Conservation (phyloP, 1,139 yeast genomes). For the Candida gigantensis region DNA sequence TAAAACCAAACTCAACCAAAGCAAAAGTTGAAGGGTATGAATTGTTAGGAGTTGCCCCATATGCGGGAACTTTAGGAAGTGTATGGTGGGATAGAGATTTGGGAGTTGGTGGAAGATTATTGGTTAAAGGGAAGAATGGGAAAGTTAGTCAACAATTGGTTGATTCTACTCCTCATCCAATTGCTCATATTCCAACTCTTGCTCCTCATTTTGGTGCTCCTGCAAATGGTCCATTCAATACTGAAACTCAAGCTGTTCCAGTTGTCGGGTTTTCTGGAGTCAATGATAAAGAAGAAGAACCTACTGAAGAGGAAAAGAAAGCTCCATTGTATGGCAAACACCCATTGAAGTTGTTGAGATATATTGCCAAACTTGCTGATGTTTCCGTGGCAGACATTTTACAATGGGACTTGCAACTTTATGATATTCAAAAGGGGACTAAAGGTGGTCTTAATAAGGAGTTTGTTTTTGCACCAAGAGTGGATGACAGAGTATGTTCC, state of each 20-base stretch:
- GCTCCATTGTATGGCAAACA: slow-evolving; percentile 43
- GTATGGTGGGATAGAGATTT: slow-evolving; percentile 49
- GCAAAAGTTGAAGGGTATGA: slow-evolving; percentile 40
- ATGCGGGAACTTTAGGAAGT: slow-evolving; percentile 39
- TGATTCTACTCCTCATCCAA: slow-evolving; percentile 39
- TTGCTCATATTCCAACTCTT: slow-evolving; percentile 44
- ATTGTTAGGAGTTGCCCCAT: slow-evolving; percentile 45
- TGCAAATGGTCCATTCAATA: slow-evolving; percentile 34
- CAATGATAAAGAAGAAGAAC: slow-evolving; percentile 19
- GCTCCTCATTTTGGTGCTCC: slow-evolving; percentile 44
- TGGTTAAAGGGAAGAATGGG: slow-evolving; percentile 27
- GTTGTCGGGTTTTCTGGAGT: slow-evolving; percentile 35
- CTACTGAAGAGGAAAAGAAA: slow-evolving; percentile 33
- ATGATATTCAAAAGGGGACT: slow-evolving; percentile 41
- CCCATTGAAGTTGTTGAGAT: slow-evolving; percentile 36
- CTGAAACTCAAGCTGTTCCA: slow-evolving; percentile 46
- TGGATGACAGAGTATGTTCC: slow-evolving; percentile 49
- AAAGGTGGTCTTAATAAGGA: slow-evolving; percentile 44
- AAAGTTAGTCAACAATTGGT: slow-evolving; percentile 29
- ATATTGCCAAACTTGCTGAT: slow-evolving; percentile 31
- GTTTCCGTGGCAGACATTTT: slow-evolving; percentile 28
- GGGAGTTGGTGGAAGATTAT: slow-evolving; percentile 47
- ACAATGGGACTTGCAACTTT: slow-evolving; percentile 43
- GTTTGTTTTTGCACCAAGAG: slow-evolving; percentile 45
- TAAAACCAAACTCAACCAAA: slow-evolving; percentile 39